phyloP scores from a whole-genome alignment of 2,329 filamentous ascomycete genomes.

The Xylariomycetidae sp. region DNA sequence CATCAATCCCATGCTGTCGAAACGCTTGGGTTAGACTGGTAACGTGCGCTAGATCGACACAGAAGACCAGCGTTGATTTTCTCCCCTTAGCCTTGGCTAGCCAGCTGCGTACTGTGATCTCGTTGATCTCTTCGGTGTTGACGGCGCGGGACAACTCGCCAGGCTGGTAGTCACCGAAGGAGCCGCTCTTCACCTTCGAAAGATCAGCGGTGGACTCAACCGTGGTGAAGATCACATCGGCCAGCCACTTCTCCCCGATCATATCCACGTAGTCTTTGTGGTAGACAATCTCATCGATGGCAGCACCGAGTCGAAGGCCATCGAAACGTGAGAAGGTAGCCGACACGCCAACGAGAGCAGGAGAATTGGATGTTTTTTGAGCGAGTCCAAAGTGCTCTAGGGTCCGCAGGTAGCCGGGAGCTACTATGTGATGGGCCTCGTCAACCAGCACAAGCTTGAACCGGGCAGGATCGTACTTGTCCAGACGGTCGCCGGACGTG shows the following conservation, averaged over 20 bases:
- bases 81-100: conserved; percentile 65
- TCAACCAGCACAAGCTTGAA: conserved; percentile 95
- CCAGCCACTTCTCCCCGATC: conserved; percentile 80
- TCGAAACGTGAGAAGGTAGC: conserved; percentile 76
- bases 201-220: conserved; percentile 79
- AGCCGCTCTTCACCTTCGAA: conserved; percentile 57
- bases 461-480: conserved; percentile 68
- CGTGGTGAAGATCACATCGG: conserved; percentile 89
- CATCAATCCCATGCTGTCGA: conserved; percentile 71
- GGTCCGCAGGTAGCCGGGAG: conserved; percentile 67
- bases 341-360: conserved; percentile 81
- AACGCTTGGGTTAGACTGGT: conserved; percentile 68
- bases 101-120: conserved; percentile 83
- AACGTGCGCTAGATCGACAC: conserved; percentile 84
- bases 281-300: conserved; percentile 93
- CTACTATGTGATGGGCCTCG: conserved; percentile 94
- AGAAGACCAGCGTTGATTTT: conserved; percentile 88
- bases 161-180: conserved; percentile 72
- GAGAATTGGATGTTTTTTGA: conserved; percentile 42
- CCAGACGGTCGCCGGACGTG: conserved; percentile 66
- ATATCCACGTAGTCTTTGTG: conserved; percentile 68
- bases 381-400: conserved; percentile 72
- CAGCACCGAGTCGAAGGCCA: conserved; percentile 72
- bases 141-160: conserved; percentile 73
- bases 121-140: conserved; percentile 76